Evolutionary conservation across 2,329 filamentous ascomycete species (phyloP).

Genomic region (Chaetomiaceae sp.): DNA sequence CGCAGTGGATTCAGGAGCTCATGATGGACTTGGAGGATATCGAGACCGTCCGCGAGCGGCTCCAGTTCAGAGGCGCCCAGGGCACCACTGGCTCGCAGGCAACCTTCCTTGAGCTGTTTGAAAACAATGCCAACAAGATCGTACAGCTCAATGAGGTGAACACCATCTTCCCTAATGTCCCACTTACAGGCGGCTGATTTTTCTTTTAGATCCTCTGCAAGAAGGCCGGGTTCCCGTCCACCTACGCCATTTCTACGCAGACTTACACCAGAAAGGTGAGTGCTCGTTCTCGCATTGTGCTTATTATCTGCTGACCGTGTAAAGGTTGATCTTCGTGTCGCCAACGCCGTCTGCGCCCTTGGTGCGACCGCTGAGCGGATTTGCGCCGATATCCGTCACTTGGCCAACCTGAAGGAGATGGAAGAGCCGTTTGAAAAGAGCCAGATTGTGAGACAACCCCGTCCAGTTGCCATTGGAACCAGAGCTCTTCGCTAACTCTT

Average conservation of each 20-base stretch:
- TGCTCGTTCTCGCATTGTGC: slow-evolving; percentile 22
- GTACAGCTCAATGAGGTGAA: slow-evolving; percentile 50
- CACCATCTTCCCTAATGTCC: not conserved
- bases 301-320: slow-evolving; percentile 45
- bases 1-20: slow-evolving; percentile 65
- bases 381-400: slow-evolving; percentile 66
- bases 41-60: slow-evolving; percentile 62
- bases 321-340: slow-evolving; percentile 68
- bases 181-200: not conserved
- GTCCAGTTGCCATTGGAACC: not conserved
- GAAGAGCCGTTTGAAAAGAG: slow-evolving; percentile 79
- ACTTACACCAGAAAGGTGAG: slow-evolving; percentile 34
- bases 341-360: slow-evolving; percentile 74
- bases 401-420: slow-evolving; percentile 74
- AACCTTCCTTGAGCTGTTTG: slow-evolving; percentile 66
- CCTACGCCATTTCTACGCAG: slow-evolving; percentile 65
- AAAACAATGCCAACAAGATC: slow-evolving; percentile 45
- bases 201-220: slow-evolving; percentile 43
- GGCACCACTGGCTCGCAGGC: slow-evolving; percentile 74
- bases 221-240: slow-evolving; percentile 50
- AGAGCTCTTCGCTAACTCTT: slow-evolving; percentile 1
- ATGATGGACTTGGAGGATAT: slow-evolving; percentile 72
- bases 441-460: slow-evolving; percentile 61
- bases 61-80: slow-evolving; percentile 69
- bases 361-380: slow-evolving; percentile 77